These are phyloP conservation scores for Populus alba DNA, from an alignment of 345 rosid species.

Conservation along the genomic window DNA sequence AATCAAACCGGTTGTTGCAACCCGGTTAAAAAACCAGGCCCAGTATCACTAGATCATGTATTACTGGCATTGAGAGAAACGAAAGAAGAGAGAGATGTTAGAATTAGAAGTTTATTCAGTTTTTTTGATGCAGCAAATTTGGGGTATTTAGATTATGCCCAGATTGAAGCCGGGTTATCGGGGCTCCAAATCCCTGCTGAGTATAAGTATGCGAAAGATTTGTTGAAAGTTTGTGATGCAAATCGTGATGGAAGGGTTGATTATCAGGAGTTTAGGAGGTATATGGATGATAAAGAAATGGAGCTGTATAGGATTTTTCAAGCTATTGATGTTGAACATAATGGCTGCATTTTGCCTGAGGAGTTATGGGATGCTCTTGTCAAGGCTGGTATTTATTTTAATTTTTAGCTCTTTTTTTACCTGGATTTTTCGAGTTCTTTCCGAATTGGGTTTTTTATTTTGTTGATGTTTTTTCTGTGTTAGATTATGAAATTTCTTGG, in stretches of 20 bases:
- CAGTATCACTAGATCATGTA: conserved; percentile 75
- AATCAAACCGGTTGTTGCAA: conserved; percentile 33
- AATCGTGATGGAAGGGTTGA: conserved; percentile 87
- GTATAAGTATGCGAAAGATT: conserved; percentile 77
- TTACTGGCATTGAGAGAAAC: conserved; percentile 71
- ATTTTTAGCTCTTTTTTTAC: conserved; percentile 9
- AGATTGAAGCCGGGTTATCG: conserved; percentile 82
- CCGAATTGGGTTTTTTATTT: background rate
- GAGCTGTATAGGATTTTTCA: conserved; percentile 67
- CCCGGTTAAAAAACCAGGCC: conserved; percentile 48
- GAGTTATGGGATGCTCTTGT: conserved; percentile 85
- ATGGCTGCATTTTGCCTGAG: conserved; percentile 79
- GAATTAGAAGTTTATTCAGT: conserved; percentile 62
- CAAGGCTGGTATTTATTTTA: conserved; percentile 58
- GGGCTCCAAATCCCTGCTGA: conserved; percentile 69
- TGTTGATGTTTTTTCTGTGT: background rate
- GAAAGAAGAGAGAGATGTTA: conserved; percentile 70
- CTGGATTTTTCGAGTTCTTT: background rate
- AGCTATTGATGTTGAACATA: conserved; percentile 74
- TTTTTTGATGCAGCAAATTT: conserved; percentile 62
- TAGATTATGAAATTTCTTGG: background rate
- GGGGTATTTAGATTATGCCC: conserved; percentile 70
- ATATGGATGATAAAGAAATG: conserved; percentile 85
- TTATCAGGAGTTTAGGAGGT: conserved; percentile 76
- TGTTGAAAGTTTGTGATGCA: conserved; percentile 71